Base-by-base conservation (phyloP, 441 rosid species). In the Eruca vesicaria region DNA sequence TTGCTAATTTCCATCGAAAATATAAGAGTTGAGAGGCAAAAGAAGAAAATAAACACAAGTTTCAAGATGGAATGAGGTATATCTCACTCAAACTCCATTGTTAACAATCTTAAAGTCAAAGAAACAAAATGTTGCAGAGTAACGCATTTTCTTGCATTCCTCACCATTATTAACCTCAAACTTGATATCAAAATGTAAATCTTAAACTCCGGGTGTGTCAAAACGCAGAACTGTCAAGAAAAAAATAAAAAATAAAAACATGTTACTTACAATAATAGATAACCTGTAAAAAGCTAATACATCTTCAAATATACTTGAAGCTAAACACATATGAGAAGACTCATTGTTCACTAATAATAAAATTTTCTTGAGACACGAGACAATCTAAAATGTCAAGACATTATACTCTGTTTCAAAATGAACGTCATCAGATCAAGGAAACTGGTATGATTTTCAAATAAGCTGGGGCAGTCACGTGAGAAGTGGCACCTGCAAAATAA, bases 211-310 rank as follows among this genome's bases (percentile, higher is more conserved):
- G 65, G 72, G 80, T 33, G 67, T 28, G 35, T 70, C 80, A 35
- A 76, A 77, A n/a, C 80, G 68, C 68, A 71, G 52, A 71, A 18
- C 80, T 77, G 76, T 65, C 29, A 68, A 52, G 45, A 9, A 60
- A 20, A 69, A 6, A 38, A 38, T 33, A 6, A 21, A 41, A 29
- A 29, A 26, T 14, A 7, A 10, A 14, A 57, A 57, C 38, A 53
- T 38, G 11, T 15, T 32, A 63, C 16, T n/a, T 53, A 61, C 38
- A 50, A 9, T 8, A 11, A 45, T 6, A 6, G 11, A 20, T 48
- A 48, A 20, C 48, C 23, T 12, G 45, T 32, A 19, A 19, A n/a
- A 41, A 48, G 53, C 68, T 26, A 7, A 60, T 35, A n/a, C 16
- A 61, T 28, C 36, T 57, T 26, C 5, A 26, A n/a, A 36, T 7